Conservation (phyloP, 1,284 basidiomycete species). For the Sporisorium exsertum region DNA sequence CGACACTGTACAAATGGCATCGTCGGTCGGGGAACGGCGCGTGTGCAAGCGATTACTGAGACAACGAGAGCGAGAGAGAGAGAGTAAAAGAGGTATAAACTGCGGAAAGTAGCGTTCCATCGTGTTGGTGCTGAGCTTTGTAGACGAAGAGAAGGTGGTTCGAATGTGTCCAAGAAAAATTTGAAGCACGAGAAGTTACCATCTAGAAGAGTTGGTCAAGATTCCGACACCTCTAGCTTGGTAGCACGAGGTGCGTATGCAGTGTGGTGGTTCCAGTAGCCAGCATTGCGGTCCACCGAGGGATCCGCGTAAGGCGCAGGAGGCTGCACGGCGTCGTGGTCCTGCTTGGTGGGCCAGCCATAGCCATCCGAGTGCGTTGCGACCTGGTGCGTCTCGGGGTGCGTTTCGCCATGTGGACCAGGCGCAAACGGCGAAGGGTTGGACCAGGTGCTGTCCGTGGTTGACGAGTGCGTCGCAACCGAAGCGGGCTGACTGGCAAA, state of each 20-base stretch:
- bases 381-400: slow-evolving; percentile 31
- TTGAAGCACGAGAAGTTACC: background rate
- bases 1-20: slow-evolving; percentile 17
- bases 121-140: background rate
- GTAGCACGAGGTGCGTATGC: slow-evolving; percentile 29
- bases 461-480: slow-evolving; percentile 35
- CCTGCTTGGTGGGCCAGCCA: slow-evolving; percentile 55
- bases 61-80: slow-evolving; percentile 4
- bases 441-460: slow-evolving; percentile 43
- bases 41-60: slow-evolving; percentile 9
- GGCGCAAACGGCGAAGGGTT: slow-evolving; percentile 47
- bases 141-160: slow-evolving; percentile 1
- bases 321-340: slow-evolving; percentile 72
- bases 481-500: slow-evolving; percentile 31
- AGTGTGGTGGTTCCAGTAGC: slow-evolving; percentile 48
- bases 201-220: too few species aligned
- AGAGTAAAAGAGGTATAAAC: background rate
- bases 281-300: slow-evolving; percentile 31
- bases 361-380: slow-evolving; percentile 39
- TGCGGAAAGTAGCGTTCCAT: background rate
- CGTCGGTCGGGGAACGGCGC: slow-evolving; percentile 12
- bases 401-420: slow-evolving; percentile 45
- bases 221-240: slow-evolving; percentile 44
- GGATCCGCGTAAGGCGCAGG: slow-evolving; percentile 33
- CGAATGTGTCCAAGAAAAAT: slow-evolving; percentile 2